phyloP scores from a whole-genome alignment of 1,139 yeast species.

The Zygoascus hellenicus region DNA sequence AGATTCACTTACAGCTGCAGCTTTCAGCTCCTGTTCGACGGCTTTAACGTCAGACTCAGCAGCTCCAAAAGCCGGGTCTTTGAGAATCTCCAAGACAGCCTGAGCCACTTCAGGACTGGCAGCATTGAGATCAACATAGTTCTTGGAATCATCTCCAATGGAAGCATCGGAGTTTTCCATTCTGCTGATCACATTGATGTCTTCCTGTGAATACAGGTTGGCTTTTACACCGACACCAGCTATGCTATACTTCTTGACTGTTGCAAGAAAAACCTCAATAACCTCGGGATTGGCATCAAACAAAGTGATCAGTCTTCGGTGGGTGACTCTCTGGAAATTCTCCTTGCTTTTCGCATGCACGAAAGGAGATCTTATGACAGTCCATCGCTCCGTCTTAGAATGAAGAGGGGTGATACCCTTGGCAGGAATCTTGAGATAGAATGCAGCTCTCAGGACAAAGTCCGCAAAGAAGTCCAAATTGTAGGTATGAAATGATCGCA shows the following conservation, averaged over 20 bases:
- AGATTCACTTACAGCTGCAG: not conserved
- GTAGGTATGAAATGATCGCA: constrained; percentile 67
- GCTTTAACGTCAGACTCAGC: constrained; percentile 19
- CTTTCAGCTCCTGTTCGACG: constrained; percentile 1
- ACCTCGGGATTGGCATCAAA: constrained; percentile 86
- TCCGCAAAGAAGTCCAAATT: constrained; percentile 73
- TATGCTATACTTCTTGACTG: constrained; percentile 68
- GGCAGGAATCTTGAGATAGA: constrained; percentile 79
- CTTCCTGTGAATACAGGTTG: constrained; percentile 57
- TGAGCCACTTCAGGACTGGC: constrained; percentile 58
- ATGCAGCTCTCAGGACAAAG: constrained; percentile 86
- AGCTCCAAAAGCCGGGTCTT: constrained; percentile 53
- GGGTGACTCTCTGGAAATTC: constrained; percentile 86
- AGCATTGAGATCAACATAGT: constrained; percentile 13
- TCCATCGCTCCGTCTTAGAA: constrained; percentile 79
- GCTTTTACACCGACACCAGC: constrained; percentile 84
- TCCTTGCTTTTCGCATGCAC: constrained; percentile 93
- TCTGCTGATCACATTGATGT: constrained; percentile 33
- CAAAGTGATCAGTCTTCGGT: constrained; percentile 62
- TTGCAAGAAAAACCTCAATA: constrained; percentile 75
- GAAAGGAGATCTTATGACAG: constrained; percentile 89
- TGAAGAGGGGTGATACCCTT: constrained; percentile 64
- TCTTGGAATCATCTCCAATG: constrained; percentile 13
- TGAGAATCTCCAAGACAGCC: constrained; percentile 67
- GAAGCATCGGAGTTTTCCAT: constrained; percentile 12